Evolutionary conservation across 208 protist species (phyloP), one percentile per base, ranked within the genome.

Genomic region (Borovskyia barvae): DNA sequence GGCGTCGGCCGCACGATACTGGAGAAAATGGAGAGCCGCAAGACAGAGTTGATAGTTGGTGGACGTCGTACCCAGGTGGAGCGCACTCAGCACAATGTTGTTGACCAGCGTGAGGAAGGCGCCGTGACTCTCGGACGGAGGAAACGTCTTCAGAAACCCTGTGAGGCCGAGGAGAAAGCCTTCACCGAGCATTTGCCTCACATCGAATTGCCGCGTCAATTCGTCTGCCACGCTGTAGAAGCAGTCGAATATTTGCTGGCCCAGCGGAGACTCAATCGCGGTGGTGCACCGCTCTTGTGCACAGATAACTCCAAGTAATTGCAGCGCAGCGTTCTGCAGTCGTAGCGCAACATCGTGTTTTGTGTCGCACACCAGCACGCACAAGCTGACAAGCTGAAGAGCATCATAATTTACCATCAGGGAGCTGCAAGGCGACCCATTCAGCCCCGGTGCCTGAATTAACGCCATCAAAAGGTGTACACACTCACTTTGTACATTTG

Each of bases 21-120:
- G 57, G 17, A 89, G 64, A 17, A 89, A 64, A 11, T 41, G 19
- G 19, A 89, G 66, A n/a, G 82, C 82, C 0, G 77, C 71, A 12
- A 54, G 61, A 25, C 57, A 63, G 32, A 85, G 64, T 6, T 43
- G 37, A 22, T 89, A 85, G 53, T 70, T 65, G n/a, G 36, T 29
- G 7, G 66, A 51, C 30, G 15, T 36, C 11, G 48, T 46, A 33
- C 40, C 63, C 17, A 83, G 15, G 12, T 17, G 22, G 8, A 89
- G 59, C 11, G 73, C 74, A 20, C 63, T 69, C 6, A 64, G 69
- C 5, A 73, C 59, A 5, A 89, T 66, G 33, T 75, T 64, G 56
- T 79, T 65, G n/a, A 89, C 30, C 19, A 67, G 30, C 3, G 61
- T 29, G 24, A 80, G 15, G 22, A 19, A 2, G 12, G 53, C 46